Percentiles rank a stretch among this genome's conserved stretches.
phyloP scores from a whole-genome alignment of 2,329 filamentous ascomycete genomes.

The Cercospora citrullina region DNA sequence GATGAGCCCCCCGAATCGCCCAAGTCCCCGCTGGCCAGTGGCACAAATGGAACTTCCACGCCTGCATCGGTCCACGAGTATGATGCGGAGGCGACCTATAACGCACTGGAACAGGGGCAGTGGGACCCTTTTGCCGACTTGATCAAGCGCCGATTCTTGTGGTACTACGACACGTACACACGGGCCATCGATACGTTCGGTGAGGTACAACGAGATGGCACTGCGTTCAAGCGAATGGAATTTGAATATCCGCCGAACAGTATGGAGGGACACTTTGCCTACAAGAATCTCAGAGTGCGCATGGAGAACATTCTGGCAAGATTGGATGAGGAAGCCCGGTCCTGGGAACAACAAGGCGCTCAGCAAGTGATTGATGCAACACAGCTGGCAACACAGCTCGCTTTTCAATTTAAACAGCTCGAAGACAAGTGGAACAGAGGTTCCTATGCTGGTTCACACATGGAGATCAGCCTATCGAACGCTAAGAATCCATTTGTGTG shows the following conservation, averaged over 20 bases:
- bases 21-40: slow-evolving; percentile 15
- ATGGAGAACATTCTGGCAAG: slow-evolving; percentile 67
- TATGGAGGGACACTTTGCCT: slow-evolving; percentile 88
- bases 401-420: slow-evolving; percentile 82
- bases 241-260: slow-evolving; percentile 76
- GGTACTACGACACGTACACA: slow-evolving; percentile 92
- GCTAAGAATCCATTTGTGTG: slow-evolving; percentile 82
- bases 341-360: slow-evolving; percentile 71
- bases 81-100: slow-evolving; percentile 40
- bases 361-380: slow-evolving; percentile 63
- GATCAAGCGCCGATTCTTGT: slow-evolving; percentile 87
- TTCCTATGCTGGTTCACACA: slow-evolving; percentile 59
- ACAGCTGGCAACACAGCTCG: slow-evolving; percentile 77
- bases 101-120: slow-evolving; percentile 44
- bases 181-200: slow-evolving; percentile 65
- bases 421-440: slow-evolving; percentile 70
- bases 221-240: slow-evolving; percentile 75
- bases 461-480: slow-evolving; percentile 74
- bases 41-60: slow-evolving; percentile 23
- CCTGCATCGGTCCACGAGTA: slow-evolving; percentile 40
- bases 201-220: slow-evolving; percentile 58
- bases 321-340: slow-evolving; percentile 68
- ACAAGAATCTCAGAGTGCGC: slow-evolving; percentile 69
- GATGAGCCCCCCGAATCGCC: slow-evolving; percentile 14
- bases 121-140: slow-evolving; percentile 90